Evolutionary conservation across 2,329 filamentous ascomycete species (phyloP).

Genomic region (Botrytis paeoniae): DNA sequence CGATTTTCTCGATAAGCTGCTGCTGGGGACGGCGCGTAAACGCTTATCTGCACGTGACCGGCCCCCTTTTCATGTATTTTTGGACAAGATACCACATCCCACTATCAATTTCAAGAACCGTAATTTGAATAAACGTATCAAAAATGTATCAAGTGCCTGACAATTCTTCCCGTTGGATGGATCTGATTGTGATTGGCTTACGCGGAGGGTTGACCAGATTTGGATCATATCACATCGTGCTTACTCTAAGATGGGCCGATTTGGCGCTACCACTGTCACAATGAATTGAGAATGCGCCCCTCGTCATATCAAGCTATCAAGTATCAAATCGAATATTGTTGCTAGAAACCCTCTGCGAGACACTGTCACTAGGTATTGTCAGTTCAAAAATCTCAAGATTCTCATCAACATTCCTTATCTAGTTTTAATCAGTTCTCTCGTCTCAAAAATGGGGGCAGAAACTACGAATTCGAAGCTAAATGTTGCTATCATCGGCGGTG

Average conservation of each 20-base stretch:
- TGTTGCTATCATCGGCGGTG: constrained; percentile 31
- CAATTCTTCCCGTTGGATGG: not conserved
- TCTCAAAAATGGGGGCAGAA: not conserved
- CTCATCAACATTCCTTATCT: not conserved
- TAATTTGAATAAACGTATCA: not conserved
- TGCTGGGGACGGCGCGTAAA: not conserved
- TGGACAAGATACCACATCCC: not conserved
- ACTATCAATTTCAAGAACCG: not conserved
- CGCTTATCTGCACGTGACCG: not conserved
- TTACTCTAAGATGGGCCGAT: not conserved
- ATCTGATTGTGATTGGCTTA: not conserved
- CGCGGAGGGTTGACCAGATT: not conserved
- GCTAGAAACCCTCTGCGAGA: not conserved
- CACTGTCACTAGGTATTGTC: not conserved
- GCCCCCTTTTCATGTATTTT: not conserved
- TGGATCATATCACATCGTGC: not conserved
- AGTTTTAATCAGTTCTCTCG: too few species aligned
- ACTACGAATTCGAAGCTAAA: not conserved
- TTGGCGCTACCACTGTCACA: not conserved
- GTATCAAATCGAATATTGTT: not conserved
- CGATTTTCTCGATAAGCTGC: not conserved
- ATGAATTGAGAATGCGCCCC: not conserved
- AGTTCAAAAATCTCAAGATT: not conserved
- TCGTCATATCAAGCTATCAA: not conserved
- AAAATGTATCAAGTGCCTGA: not conserved